These are phyloP conservation scores for Lepidium aucheri DNA, from an alignment of 345 rosid genomes.

Conservation along the genomic window DNA sequence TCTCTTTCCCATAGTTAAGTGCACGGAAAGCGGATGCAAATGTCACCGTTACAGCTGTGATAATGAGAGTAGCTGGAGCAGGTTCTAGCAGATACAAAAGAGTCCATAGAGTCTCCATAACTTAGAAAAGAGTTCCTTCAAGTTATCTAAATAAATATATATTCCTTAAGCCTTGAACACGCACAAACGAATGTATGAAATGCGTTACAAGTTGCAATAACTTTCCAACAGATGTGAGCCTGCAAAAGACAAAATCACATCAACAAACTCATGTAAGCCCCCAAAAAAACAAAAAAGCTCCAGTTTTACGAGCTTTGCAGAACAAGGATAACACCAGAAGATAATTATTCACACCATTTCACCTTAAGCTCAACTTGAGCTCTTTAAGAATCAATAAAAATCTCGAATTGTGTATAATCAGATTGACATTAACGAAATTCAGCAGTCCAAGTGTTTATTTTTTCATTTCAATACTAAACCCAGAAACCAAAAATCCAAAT, in stretches of 20 bases:
- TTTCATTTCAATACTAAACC: not conserved
- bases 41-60: conserved; percentile 82
- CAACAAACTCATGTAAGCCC: conserved; percentile 1
- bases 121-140: conserved; percentile 3
- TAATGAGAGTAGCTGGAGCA: conserved; percentile 72
- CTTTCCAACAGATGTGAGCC: not conserved
- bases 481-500: not conserved
- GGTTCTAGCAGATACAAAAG: conserved; percentile 83
- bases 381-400: not conserved
- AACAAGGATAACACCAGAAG: not conserved
- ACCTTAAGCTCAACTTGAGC: not conserved
- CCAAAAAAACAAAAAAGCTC: no score
- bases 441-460: not conserved
- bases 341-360: not conserved
- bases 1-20: conserved; percentile 83
- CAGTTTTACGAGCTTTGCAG: not conserved
- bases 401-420: not conserved
- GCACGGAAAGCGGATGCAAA: conserved; percentile 96
- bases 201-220: not conserved
- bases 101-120: conserved; percentile 85
- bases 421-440: not conserved
- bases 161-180: conserved; percentile 6
- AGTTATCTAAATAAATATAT: not conserved
- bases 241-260: conserved; percentile 1
- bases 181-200: not conserved